A percentile compares a stretch with the other conserved stretches of the same genome.
Conservation (phyloP, 257 asterid species). For the Solanum appendiculatum region DNA sequence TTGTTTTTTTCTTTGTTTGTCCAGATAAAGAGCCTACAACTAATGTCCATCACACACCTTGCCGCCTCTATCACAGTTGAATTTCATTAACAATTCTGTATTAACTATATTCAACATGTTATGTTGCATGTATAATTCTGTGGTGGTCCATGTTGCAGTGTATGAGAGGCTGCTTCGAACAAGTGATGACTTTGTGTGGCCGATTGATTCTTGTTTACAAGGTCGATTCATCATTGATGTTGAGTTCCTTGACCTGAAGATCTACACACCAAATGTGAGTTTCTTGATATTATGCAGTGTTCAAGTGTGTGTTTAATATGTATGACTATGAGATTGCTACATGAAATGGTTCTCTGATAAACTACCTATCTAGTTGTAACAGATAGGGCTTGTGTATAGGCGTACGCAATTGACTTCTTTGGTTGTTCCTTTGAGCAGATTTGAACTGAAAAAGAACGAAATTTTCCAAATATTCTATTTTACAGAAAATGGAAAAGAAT, state of each 20-base stretch:
- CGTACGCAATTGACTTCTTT: background rate
- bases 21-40: background rate
- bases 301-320: background rate
- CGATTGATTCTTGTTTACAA: slow-evolving; percentile 47
- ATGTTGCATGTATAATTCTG: background rate
- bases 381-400: background rate
- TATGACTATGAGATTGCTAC: background rate
- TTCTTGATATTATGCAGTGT: background rate
- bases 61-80: background rate
- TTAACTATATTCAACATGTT: background rate
- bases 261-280: slow-evolving; percentile 52
- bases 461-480: background rate
- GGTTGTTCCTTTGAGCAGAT: background rate
- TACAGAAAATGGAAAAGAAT: background rate
- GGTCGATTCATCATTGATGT: slow-evolving; percentile 75
- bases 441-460: background rate
- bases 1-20: background rate
- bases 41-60: background rate
- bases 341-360: background rate
- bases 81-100: background rate
- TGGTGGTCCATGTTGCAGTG: slow-evolving; percentile 42
- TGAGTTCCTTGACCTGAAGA: slow-evolving; percentile 83
- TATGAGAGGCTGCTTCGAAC: slow-evolving; percentile 70
- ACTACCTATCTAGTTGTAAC: background rate
- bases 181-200: slow-evolving; percentile 81